Percentiles rank a stretch among this genome's conserved stretches.
phyloP scores from a whole-genome alignment of 176 grass and related monocot genomes.

The Avena eriantha region DNA sequence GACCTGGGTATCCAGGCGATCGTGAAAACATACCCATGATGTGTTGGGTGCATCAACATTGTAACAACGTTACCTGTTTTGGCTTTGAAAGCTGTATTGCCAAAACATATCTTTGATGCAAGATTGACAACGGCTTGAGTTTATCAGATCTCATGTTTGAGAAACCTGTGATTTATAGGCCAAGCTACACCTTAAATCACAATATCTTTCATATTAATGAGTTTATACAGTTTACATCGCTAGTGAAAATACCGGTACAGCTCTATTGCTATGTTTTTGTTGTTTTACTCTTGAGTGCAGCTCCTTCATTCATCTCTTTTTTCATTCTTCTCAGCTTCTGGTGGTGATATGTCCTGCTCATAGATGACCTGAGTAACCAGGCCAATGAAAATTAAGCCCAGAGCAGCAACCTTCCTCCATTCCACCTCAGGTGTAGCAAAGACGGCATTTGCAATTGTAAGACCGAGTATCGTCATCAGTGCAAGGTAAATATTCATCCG shows the following conservation, averaged over 20 bases:
- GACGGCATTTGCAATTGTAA: constrained; percentile 68
- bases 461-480: constrained; percentile 75
- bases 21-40: neutral
- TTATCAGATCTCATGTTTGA: constrained; percentile 75
- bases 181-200: constrained; percentile 55
- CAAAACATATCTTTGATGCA: constrained; percentile 63
- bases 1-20: neutral
- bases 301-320: constrained; percentile 50
- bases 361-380: constrained; percentile 74
- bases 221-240: constrained; percentile 58
- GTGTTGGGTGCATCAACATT: constrained; percentile 45
- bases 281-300: constrained; percentile 24
- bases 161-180: constrained; percentile 78
- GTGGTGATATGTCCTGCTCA: constrained; percentile 63
- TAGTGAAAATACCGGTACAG: constrained; percentile 21
- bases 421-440: constrained; percentile 65
- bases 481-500: constrained; percentile 82
- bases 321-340: constrained; percentile 47
- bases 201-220: constrained; percentile 49
- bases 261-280: constrained; percentile 11
- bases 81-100: constrained; percentile 50
- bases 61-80: constrained; percentile 61
- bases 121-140: constrained; percentile 65
- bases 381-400: constrained; percentile 84
- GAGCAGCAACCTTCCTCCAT: constrained; percentile 79